Evolutionary conservation across 352 stramenopile species (phyloP).

Genomic region (Phytophthora sp.): DNA sequence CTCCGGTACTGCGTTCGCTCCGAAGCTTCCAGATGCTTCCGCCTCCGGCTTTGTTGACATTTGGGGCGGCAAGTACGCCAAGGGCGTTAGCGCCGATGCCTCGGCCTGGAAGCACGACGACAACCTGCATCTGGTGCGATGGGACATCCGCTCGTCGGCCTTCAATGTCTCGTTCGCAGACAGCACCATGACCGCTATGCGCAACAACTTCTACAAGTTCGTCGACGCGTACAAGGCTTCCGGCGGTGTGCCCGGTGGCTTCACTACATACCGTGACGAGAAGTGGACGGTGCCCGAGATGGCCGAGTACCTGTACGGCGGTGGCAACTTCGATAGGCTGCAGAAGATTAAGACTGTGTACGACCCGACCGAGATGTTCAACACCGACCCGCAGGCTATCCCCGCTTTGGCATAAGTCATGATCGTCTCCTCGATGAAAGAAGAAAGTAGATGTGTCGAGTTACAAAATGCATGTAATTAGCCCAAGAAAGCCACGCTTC

Average conservation of each 20-base stretch:
- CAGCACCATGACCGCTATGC: background rate
- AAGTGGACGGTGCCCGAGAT: background rate
- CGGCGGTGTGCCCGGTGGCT: background rate
- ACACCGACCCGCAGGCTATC: background rate
- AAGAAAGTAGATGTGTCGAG: too few species aligned
- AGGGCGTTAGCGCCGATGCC: background rate
- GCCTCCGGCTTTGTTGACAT: background rate
- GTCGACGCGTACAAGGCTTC: background rate
- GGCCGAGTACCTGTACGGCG: background rate
- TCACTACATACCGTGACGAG: background rate
- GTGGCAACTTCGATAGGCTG: background rate
- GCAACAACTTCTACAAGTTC: background rate
- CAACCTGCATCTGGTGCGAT: background rate
- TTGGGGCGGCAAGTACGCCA: background rate
- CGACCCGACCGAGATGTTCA: background rate
- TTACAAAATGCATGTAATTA: too few species aligned
- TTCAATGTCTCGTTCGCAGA: background rate
- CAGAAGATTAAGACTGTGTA: background rate
- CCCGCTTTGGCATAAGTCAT: too few species aligned
- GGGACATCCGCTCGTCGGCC: background rate
- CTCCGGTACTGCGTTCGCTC: background rate
- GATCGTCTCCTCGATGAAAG: too few species aligned
- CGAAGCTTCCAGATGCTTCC: background rate
- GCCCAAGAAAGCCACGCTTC: too few species aligned
- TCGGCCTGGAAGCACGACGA: conserved; percentile 1